Conservation (phyloP, 164 flowering plant genomes). For the Dillenia turbinata region DNA sequence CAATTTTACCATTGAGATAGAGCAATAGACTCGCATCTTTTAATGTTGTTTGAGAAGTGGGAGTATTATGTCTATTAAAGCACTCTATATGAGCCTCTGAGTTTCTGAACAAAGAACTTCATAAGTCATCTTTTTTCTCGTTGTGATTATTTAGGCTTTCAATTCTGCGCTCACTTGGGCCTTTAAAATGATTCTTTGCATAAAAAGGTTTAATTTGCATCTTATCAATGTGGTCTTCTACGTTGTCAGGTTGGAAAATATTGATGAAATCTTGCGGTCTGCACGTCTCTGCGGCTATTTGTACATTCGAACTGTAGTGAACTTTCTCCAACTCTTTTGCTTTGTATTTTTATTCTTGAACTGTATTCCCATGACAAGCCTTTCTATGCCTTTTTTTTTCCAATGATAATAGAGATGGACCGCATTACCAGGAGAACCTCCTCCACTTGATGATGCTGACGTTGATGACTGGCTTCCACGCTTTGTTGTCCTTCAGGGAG, state of each 20-base stretch:
- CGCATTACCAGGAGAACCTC: constrained; percentile 89
- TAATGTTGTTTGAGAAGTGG: too few species aligned
- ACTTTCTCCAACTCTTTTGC: constrained; percentile 1
- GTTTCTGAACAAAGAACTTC: too few species aligned
- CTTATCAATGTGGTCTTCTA: too few species aligned
- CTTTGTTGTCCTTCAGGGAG: constrained; percentile 89
- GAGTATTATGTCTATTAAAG: too few species aligned
- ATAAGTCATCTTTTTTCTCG: constrained; percentile 1
- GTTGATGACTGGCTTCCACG: constrained; percentile 99
- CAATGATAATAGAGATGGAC: constrained; percentile 67
- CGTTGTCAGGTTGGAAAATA: constrained; percentile 68
- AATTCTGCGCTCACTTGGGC: too few species aligned
- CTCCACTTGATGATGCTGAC: constrained; percentile 79
- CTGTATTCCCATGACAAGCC: not conserved
- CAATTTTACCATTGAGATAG: too few species aligned
- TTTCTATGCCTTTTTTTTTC: not conserved
- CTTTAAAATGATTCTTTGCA: too few species aligned
- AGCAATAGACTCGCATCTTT: too few species aligned
- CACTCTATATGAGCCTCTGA: not conserved
- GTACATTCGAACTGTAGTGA: constrained; percentile 64
- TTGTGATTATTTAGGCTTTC: not conserved
- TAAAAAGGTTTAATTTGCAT: too few species aligned
- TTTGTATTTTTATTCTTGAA: not conserved
- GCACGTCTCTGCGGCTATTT: constrained; percentile 86
- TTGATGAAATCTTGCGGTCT: constrained; percentile 80